phyloP scores from a whole-genome alignment of 306 rosid species.

The Dryas octopetala region DNA sequence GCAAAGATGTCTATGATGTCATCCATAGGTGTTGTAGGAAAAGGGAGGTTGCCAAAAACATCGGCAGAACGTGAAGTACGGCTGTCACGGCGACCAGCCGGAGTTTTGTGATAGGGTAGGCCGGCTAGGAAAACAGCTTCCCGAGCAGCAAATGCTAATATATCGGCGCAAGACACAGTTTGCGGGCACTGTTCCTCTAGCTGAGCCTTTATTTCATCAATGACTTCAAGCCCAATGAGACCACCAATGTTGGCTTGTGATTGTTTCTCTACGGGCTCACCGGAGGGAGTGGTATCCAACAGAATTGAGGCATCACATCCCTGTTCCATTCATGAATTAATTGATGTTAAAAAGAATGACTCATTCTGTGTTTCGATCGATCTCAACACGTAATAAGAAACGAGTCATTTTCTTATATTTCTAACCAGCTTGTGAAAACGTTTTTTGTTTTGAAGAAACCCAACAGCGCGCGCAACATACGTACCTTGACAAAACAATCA shows the following conservation, averaged over 20 bases:
- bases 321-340: constrained; percentile 25
- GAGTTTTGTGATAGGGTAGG: constrained; percentile 12
- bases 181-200: constrained; percentile 52
- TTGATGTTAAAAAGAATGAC: too few relatives aligned
- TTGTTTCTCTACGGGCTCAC: constrained; percentile 48
- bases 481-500: constrained; percentile 73
- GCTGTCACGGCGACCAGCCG: constrained; percentile 56
- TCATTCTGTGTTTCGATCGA: too few relatives aligned
- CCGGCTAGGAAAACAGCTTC: constrained; percentile 41
- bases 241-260: constrained; percentile 36
- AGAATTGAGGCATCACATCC: constrained; percentile 82
- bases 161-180: constrained; percentile 70
- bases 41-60: constrained; percentile 26
- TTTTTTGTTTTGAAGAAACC: too few relatives aligned
- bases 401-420: too few relatives aligned
- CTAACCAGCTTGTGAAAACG: too few relatives aligned
- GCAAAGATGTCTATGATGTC: constrained; percentile 25
- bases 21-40: constrained; percentile 26
- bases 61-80: constrained; percentile 37
- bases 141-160: constrained; percentile 41
- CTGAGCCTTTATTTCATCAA: constrained; percentile 58
- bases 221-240: constrained; percentile 43
- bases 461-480: background rate
- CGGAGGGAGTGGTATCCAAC: constrained; percentile 40
- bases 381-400: too few relatives aligned